phyloP scores from a whole-genome alignment of 2,329 filamentous ascomycete genomes.

The Chalaropsis thielavioides region DNA sequence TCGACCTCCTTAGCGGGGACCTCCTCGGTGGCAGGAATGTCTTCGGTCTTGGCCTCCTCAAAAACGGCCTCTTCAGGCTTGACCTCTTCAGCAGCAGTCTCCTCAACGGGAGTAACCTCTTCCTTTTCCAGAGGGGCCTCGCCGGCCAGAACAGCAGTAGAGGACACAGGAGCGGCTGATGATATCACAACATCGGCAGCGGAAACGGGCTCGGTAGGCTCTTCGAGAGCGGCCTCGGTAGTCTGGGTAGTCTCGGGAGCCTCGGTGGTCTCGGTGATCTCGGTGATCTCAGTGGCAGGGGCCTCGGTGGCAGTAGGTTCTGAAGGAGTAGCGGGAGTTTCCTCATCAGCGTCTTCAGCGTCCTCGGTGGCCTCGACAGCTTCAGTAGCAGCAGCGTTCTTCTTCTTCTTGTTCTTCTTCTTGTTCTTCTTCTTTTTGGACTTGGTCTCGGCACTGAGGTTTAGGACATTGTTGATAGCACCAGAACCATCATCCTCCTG shows the following conservation, averaged over 20 bases:
- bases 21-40: too few species aligned
- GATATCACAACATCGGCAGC: conserved; percentile 10
- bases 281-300: conserved; percentile 8
- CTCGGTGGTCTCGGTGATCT: neutral
- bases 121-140: conserved; percentile 12
- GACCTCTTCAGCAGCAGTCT: conserved; percentile 45
- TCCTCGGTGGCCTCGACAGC: conserved; percentile 2
- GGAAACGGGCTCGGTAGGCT: neutral
- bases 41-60: too few species aligned
- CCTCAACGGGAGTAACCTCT: conserved; percentile 36
- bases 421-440: conserved; percentile 34
- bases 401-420: conserved; percentile 22
- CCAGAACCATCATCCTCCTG: conserved; percentile 70
- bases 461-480: conserved; percentile 87
- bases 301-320: conserved; percentile 16
- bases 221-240: neutral
- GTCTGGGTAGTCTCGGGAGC: neutral
- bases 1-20: conserved; percentile 4
- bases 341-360: conserved; percentile 16
- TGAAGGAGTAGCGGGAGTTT: conserved; percentile 15
- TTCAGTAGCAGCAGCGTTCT: conserved; percentile 15
- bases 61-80: too few species aligned
- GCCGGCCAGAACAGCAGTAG: conserved; percentile 8
- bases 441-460: conserved; percentile 35
- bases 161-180: conserved; percentile 1